Conservation (phyloP, 164 flowering plant species). For the Echeveria elegans region DNA sequence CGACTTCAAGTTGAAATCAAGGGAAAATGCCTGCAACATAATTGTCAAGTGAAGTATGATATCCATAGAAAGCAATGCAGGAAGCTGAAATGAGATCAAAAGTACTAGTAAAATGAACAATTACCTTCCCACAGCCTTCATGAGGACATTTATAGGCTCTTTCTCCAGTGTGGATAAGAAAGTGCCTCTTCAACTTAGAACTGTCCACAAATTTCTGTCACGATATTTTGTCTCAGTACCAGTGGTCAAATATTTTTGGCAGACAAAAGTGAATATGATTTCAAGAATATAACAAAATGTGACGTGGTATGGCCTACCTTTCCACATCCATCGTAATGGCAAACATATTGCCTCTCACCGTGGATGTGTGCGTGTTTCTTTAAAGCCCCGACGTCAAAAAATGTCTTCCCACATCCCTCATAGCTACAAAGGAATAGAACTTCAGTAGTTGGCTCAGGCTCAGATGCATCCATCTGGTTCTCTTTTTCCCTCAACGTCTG, state of each 20-base stretch:
- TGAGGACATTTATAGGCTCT: conserved; percentile 78
- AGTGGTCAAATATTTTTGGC: no score
- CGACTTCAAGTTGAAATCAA: conserved; percentile 94
- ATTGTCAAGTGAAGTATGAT: neutral
- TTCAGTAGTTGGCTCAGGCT: conserved; percentile 89
- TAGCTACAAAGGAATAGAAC: conserved; percentile 95
- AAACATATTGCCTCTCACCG: conserved; percentile 88
- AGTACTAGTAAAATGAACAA: neutral
- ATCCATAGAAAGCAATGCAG: neutral
- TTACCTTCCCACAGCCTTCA: conserved; percentile 99
- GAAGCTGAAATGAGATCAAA: neutral
- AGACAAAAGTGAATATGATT: no score
- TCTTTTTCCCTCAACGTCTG: conserved; percentile 57
- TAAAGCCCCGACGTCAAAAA: conserved; percentile 86
- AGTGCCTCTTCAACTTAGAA: conserved; percentile 90
- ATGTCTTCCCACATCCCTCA: conserved; percentile 97
- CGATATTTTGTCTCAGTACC: conserved; percentile 3
- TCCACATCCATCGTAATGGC: conserved; percentile 85
- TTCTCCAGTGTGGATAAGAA: conserved; percentile 93
- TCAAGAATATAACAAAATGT: no score
- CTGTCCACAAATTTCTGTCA: conserved; percentile 97
- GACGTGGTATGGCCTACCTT: no score
- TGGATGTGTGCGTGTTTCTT: conserved; percentile 96
- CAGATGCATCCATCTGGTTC: conserved; percentile 55
- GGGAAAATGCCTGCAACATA: conserved; percentile 76